Base-by-base conservation (phyloP, 371 early-diverging fungal genomes). In the Lichtheimia ornata region DNA sequence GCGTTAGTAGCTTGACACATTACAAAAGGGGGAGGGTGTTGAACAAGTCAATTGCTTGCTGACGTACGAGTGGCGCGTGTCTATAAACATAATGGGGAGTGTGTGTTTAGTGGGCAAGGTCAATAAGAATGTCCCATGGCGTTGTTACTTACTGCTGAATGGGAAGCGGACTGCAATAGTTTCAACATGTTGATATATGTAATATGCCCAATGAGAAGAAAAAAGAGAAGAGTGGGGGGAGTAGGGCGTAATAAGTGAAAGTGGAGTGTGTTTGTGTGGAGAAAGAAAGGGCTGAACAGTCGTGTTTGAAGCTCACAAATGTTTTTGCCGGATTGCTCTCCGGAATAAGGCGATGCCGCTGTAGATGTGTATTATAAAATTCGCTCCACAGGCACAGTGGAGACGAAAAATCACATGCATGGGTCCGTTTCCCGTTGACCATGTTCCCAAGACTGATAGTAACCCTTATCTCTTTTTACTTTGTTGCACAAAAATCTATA, bases 261-360 rank as follows among this genome's bases (percentile, higher is more conserved):
- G 45, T 45, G 47, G n/a, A 22, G 47, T n/a, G 22, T 17, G 47
- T 47, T 15, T 47, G 5, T 47, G n/a, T 47, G n/a, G 47, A n/a
- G 47, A 47, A 47, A 17, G 45, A 47, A 17, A 47, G 47, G 47
- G 47, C 18, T 22, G 47, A 18, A 22, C 47, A 47, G 47, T 18
- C 18, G 47, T 18, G 47, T 47, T 47, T 47, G 47, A 47, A 18
- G n/a, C 47, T 47, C 47, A 22, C n/a, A 47, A 47, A 47, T 22
- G 47, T 47, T 47, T 47, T 47, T 47, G 22, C 47, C 47, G 22
- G 47, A 47, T 7, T 7, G 47, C 47, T 7, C 7, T n/a, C 47
- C 47, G 47, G 47, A 22, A 47, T 22, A 47, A 47, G 47, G 47
- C n/a, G 47, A 47, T 35, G 35, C 11, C 35, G 35, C 35, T 35